These are phyloP conservation scores for Chlamydomonas incerta DNA, from an alignment of 139 green algal genomes.

Conservation along the genomic window DNA sequence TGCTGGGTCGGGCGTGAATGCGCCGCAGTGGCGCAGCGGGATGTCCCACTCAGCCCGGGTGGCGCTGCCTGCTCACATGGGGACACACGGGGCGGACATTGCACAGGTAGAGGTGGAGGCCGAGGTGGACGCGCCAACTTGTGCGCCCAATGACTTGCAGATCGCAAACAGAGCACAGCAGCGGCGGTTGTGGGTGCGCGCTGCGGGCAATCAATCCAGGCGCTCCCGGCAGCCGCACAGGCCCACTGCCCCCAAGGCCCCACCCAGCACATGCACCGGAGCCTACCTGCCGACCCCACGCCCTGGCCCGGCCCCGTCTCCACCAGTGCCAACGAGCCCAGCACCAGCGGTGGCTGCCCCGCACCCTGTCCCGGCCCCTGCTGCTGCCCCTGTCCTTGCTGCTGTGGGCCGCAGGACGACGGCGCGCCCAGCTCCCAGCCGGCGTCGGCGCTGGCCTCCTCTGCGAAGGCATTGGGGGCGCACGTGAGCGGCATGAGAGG, in stretches of 20 bases:
- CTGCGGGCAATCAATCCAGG: no score
- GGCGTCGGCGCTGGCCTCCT: neutral
- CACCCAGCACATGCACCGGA: neutral
- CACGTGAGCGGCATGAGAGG: no score
- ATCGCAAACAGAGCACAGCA: no score
- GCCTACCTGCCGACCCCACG: neutral
- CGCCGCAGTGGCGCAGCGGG: neutral
- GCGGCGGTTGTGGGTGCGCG: no score
- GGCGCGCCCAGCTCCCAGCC: slow-evolving; percentile 15
- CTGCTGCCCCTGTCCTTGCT: neutral
- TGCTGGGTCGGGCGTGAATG: no score
- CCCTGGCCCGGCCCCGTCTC: slow-evolving; percentile 9
- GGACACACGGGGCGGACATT: no score
- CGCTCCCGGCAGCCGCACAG: no score
- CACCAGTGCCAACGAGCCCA: neutral
- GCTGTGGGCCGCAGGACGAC: neutral
- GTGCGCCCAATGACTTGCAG: no score
- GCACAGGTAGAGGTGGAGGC: no score
- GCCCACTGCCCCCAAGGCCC: no score
- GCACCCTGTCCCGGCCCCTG: neutral
- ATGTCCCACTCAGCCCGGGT: slow-evolving; percentile 27
- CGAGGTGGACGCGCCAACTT: no score
- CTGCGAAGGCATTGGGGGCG: neutral
- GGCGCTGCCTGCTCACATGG: neutral
- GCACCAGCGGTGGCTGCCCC: neutral